Conservation (phyloP, 371 early-diverging fungal species). For the Mucor indicus region DNA sequence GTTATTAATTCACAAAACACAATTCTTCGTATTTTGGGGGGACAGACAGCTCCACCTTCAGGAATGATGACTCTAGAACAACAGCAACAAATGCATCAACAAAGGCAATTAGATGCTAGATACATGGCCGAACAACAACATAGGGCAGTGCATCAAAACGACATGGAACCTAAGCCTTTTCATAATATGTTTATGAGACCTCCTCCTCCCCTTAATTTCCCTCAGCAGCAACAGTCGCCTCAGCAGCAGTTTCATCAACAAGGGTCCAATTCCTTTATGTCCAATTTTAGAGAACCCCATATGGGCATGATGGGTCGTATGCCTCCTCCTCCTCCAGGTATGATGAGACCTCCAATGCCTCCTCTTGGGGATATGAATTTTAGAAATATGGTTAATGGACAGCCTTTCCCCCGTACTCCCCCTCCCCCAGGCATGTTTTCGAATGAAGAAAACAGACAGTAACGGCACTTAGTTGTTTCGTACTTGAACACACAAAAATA, state of each 20-base stretch:
- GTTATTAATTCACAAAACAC: slow-evolving; percentile 25
- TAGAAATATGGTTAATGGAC: slow-evolving; percentile 7
- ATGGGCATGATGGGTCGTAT: slow-evolving; percentile 20
- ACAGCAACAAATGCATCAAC: slow-evolving; percentile 16
- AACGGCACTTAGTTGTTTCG: not conserved
- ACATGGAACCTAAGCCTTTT: slow-evolving; percentile 6
- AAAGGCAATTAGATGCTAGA: slow-evolving; percentile 1
- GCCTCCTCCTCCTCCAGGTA: slow-evolving; percentile 26
- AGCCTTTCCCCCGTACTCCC: slow-evolving; percentile 8
- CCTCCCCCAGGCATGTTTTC: slow-evolving; percentile 23
- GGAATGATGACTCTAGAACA: slow-evolving; percentile 10
- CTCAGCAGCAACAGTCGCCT: slow-evolving; percentile 9
- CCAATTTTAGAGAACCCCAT: slow-evolving; percentile 16
- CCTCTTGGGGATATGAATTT: slow-evolving; percentile 18
- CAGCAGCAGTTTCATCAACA: not conserved
- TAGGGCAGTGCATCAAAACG: slow-evolving; percentile 4
- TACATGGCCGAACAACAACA: not conserved
- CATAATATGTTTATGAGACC: slow-evolving; percentile 25
- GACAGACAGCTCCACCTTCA: slow-evolving; percentile 21
- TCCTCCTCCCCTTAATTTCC: slow-evolving; percentile 8
- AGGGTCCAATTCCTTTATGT: slow-evolving; percentile 20
- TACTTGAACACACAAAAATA: not conserved
- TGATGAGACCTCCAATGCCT: slow-evolving; percentile 21
- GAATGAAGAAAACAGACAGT: slow-evolving; percentile 3
- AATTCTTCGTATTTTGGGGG: slow-evolving; percentile 37